Evolutionary conservation across 805 yeast genomes (phyloP), one percentile per base, ranked within the genome.

Genomic region (Wickerhamiella domercqiae): DNA sequence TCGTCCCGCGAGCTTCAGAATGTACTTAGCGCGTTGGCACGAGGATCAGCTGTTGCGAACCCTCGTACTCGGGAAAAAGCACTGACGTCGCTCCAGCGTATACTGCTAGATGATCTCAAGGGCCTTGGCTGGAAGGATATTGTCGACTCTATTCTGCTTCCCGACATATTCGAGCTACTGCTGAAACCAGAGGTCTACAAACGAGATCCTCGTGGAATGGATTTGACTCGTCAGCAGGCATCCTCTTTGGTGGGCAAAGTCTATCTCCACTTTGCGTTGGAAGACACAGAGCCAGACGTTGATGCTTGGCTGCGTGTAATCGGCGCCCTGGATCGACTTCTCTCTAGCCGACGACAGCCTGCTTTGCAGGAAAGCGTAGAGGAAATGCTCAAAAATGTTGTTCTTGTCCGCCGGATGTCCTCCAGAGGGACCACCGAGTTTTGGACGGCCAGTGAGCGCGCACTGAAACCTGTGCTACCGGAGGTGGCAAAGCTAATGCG

Each of bases 81-180:
- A 13, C 39, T 50, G 7, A 43, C 47, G 5, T 29, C 32, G 3
- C 64, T 86, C 36, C 79, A 78, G 41, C 58, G 63, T 4, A 59
- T 68, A 3, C 50, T 75, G 7, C 56, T 75, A 9, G 61, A 74
- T 2, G 52, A 49, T 21, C 42, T 49, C 35, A 17, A 19, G 7
- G 35, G 21, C 9, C 39, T 54, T 15, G 47, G 50, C 7, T 57
- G 63, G 62, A 48, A 51, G n/a, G 39, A 39, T 3, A 49, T 81
- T 3, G 75, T 84, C 43, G 84, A 78, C 32, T 68, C 68, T 29
- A 87, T 86, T 1, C 62, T 87, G 26, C 68, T 83, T 52, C 84
- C 95, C 11, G 26, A 40, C 25, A 62, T 82, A 35, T 60, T 82
- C 24, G 64, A 70, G 19, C 80, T 75, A 42, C 63, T 80, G 22